These are phyloP conservation scores for Aureobasidium sp. DNA, from an alignment of 2,329 filamentous ascomycete species.

Conservation along the genomic window DNA sequence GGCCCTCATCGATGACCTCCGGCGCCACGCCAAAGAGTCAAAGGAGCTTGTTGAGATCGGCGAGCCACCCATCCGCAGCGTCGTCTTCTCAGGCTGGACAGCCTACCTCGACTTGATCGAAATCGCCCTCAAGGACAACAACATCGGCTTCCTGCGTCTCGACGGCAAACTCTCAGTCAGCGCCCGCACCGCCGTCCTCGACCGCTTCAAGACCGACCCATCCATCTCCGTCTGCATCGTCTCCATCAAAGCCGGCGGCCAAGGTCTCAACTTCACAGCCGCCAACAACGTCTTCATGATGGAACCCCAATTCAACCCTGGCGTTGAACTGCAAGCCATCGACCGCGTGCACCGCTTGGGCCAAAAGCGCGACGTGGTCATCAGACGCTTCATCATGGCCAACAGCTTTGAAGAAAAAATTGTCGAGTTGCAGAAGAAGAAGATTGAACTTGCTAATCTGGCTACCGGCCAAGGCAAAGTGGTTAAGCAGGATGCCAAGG, in stretches of 20 bases:
- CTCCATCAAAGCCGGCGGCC: slow-evolving; percentile 83
- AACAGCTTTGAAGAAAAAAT: slow-evolving; percentile 93
- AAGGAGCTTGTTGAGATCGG: slow-evolving; percentile 43
- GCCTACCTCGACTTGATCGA: slow-evolving; percentile 88
- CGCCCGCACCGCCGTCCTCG: slow-evolving; percentile 66
- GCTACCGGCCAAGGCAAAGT: slow-evolving; percentile 52
- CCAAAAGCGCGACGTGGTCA: slow-evolving; percentile 81
- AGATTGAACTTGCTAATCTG: slow-evolving; percentile 80
- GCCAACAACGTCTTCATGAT: slow-evolving; percentile 89
- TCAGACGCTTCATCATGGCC: slow-evolving; percentile 81
- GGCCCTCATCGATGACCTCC: slow-evolving; percentile 67
- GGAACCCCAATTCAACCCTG: slow-evolving; percentile 97
- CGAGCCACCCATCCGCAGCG: slow-evolving; percentile 67
- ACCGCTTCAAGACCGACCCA: slow-evolving; percentile 65
- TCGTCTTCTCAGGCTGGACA: slow-evolving; percentile 96
- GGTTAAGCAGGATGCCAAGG: slow-evolving; percentile 55
- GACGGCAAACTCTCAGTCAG: slow-evolving; percentile 80
- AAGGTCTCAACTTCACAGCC: slow-evolving; percentile 82
- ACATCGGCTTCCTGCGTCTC: slow-evolving; percentile 67
- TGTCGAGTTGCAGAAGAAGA: slow-evolving; percentile 80
- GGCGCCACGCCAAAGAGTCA: slow-evolving; percentile 55
- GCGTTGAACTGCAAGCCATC: slow-evolving; percentile 86
- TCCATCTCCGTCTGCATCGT: slow-evolving; percentile 74
- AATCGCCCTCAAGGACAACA: slow-evolving; percentile 60
- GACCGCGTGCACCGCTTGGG: slow-evolving; percentile 89